Base-by-base conservation (phyloP, 2,329 filamentous ascomycete species). In the Diaporthe batatas region DNA sequence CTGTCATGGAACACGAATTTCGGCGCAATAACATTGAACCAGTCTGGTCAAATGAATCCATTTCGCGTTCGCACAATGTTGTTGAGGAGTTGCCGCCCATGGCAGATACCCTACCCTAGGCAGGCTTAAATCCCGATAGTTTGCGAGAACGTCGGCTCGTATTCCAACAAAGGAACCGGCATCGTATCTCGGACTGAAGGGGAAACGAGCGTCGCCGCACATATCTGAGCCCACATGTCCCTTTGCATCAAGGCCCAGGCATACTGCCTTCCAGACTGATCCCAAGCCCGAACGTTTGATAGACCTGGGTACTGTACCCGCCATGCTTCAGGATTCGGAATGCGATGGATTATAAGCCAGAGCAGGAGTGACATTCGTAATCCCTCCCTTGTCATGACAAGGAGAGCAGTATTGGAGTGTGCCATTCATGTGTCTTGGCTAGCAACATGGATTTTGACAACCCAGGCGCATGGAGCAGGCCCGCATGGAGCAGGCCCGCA, bases 1-100 rank as follows among this genome's bases (percentile, higher is more conserved):
- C 16, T 47, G 34, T 39, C 10, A 25, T 21, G 21, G 44, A 23
- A 21, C 44, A 65, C 44, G n/a, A 21, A 51, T 12, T 39, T 16
- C 23, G 36, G 36, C 57, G 12, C 54, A 23, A 12, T 14, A 25
- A 34, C 42, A 23, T 34, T 11, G 42, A 34, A 10, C 25, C n/a
- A 39, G 7, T 29, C 47, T 4, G 2, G 32, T 39, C 3, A 32
- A 21, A 36, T 21, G n/a, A 25, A 21, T 14, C 16, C 12, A 8
- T 14, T 21, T n/a, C 6, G 25, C 11, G 0, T 51, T 36, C 16
- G 29, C 21, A 44, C 44, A 25, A 39, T 18, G 4, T 12, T 34
- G 47, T 53, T 67, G 47, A 67, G 62, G n/a, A 53, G 44, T 39
- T 39, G 62, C 8, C n/a, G 39, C 16, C 62, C 62, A 47, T 39